Evolutionary conservation across 2,329 filamentous ascomycete species (phyloP).

Genomic region (Coleophoma crateriformis): DNA sequence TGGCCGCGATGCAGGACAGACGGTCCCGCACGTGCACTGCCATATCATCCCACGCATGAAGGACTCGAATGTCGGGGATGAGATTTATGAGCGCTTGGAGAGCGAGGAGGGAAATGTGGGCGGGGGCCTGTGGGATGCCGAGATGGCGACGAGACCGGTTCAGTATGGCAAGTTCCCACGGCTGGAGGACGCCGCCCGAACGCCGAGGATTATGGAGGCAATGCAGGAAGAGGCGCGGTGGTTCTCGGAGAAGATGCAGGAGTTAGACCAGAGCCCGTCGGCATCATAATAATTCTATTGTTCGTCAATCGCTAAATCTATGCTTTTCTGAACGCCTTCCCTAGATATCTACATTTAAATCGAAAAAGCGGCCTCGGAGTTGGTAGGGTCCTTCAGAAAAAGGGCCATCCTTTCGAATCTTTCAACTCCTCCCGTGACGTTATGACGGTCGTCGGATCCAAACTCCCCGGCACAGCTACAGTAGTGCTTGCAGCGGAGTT

Average conservation of each 20-base stretch:
- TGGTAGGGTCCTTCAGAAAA: not conserved
- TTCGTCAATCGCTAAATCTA: too few species aligned
- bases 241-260: constrained; percentile 21
- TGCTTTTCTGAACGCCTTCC: too few species aligned
- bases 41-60: constrained; percentile 76
- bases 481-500: too few species aligned
- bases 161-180: constrained; percentile 56
- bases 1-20: constrained; percentile 84
- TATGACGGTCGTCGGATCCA: not conserved
- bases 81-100: constrained; percentile 79
- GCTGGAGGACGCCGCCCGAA: constrained; percentile 66
- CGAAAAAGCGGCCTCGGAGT: too few species aligned
- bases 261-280: constrained; percentile 1
- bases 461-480: not conserved
- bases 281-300: too few species aligned
- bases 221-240: constrained; percentile 72
- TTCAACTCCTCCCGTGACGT: not conserved
- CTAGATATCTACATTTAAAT: too few species aligned
- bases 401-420: not conserved
- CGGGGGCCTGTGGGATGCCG: constrained; percentile 55
- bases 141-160: constrained; percentile 34
- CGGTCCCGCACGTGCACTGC: constrained; percentile 87
- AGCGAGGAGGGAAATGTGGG: constrained; percentile 80
- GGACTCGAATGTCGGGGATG: constrained; percentile 57
- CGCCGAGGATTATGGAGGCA: constrained; percentile 62